phyloP scores from a whole-genome alignment of 345 rosid genomes.

The Citrus hindsii region DNA sequence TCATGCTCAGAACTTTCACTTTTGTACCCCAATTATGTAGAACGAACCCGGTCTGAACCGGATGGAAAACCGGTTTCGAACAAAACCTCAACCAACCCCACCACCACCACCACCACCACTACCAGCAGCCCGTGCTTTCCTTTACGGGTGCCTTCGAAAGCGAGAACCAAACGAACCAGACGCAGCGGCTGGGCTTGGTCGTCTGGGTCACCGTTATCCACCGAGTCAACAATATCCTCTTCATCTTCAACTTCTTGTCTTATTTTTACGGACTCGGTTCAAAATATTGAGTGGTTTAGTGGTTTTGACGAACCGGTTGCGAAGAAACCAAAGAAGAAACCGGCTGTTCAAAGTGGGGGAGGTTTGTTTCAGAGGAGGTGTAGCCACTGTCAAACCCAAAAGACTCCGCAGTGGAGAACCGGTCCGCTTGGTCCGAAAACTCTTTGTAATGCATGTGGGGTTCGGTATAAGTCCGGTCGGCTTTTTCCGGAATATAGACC shows the following conservation, averaged over 20 bases:
- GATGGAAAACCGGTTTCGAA: constrained; percentile 7
- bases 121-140: constrained; percentile 14
- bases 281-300: neutral
- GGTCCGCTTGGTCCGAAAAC: constrained; percentile 60
- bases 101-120: too few species aligned
- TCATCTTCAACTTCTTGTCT: constrained; percentile 11
- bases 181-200: constrained; percentile 29
- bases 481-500: constrained; percentile 61
- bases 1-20: constrained; percentile 24
- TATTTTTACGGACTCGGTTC: neutral
- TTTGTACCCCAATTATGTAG: constrained; percentile 11
- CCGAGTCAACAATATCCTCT: constrained; percentile 31
- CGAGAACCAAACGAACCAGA: constrained; percentile 43
- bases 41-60: constrained; percentile 13
- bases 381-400: constrained; percentile 51
- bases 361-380: constrained; percentile 37
- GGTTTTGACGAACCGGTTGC: constrained; percentile 15
- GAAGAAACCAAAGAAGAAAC: constrained; percentile 36
- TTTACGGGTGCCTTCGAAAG: constrained; percentile 31
- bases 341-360: constrained; percentile 18
- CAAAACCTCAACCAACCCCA: neutral
- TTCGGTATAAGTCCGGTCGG: constrained; percentile 58
- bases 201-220: constrained; percentile 7
- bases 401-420: constrained; percentile 67
- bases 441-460: constrained; percentile 61